These are phyloP conservation scores for Apiotrichum porosum DNA, from an alignment of 1,284 basidiomycete genomes.

Conservation along the genomic window DNA sequence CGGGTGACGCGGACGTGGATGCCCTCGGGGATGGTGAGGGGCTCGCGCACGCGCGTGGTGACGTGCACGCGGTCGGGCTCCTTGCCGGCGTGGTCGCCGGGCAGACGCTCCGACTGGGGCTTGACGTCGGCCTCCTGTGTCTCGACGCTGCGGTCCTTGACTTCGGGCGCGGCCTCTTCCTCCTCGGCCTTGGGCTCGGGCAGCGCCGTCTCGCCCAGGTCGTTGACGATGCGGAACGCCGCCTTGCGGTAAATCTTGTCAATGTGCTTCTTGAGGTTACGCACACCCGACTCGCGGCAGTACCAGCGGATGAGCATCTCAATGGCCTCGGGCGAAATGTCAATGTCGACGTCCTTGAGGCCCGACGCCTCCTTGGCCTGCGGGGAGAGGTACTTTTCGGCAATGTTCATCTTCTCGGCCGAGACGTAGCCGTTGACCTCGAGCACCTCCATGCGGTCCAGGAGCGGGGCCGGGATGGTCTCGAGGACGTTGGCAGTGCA, in stretches of 20 bases:
- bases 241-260: slow-evolving; percentile 99
- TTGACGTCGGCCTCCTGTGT: slow-evolving; percentile 32
- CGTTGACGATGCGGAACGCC: slow-evolving; percentile 84
- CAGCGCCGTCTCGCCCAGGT: slow-evolving; percentile 82
- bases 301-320: slow-evolving; percentile 93
- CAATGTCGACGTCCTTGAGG: slow-evolving; percentile 74
- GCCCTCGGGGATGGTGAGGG: slow-evolving; percentile 71
- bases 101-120: slow-evolving; percentile 46
- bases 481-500: slow-evolving; percentile 94
- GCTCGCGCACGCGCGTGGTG: slow-evolving; percentile 71
- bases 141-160: slow-evolving; percentile 31
- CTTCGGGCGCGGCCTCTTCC: slow-evolving; percentile 8
- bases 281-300: slow-evolving; percentile 91
- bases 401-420: slow-evolving; percentile 93
- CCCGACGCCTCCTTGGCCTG: slow-evolving; percentile 91
- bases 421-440: slow-evolving; percentile 96
- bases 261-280: slow-evolving; percentile 91
- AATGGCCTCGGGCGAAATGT: slow-evolving; percentile 70
- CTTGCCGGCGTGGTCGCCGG: slow-evolving; percentile 35
- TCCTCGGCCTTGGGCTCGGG: slow-evolving; percentile 57
- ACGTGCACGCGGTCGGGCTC: slow-evolving; percentile 38
- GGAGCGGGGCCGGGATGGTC: slow-evolving; percentile 91
- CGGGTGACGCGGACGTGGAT: slow-evolving; percentile 78
- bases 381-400: slow-evolving; percentile 83
- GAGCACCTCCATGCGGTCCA: slow-evolving; percentile 96